Evolutionary conservation across 805 yeast genomes (phyloP).

Genomic region (Cyberlindnera mississippiensis): DNA sequence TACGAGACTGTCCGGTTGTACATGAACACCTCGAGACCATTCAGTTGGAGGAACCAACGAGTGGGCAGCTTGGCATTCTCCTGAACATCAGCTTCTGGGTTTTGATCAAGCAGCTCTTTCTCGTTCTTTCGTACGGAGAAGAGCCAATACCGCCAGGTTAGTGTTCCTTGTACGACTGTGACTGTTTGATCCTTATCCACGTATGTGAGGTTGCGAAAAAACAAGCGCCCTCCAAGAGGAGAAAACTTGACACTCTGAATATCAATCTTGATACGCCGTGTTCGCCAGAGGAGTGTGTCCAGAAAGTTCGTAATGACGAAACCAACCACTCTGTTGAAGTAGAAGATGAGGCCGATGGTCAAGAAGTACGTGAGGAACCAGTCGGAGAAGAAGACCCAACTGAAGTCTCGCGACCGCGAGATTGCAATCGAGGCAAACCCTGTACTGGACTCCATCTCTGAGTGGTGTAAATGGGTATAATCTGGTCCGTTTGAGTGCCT

Average conservation of each 20-base stretch:
- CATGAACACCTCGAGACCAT: slow-evolving; percentile 79
- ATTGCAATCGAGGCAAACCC: slow-evolving; percentile 32
- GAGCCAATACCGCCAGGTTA: slow-evolving; percentile 94
- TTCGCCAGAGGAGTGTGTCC: slow-evolving; percentile 60
- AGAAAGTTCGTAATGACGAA: slow-evolving; percentile 47
- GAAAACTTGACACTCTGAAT: slow-evolving; percentile 76
- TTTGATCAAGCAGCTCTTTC: slow-evolving; percentile 10
- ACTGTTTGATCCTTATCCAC: slow-evolving; percentile 72
- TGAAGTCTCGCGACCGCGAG: slow-evolving; percentile 30
- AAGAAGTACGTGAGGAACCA: slow-evolving; percentile 71
- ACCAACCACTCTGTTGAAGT: slow-evolving; percentile 71
- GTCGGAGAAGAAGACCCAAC: slow-evolving; percentile 80
- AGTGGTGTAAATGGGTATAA: no score
- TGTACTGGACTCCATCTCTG: slow-evolving; percentile 25
- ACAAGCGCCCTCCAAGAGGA: slow-evolving; percentile 75
- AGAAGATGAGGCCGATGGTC: slow-evolving; percentile 63
- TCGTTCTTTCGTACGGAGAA: slow-evolving; percentile 32
- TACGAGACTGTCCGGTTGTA: slow-evolving; percentile 80
- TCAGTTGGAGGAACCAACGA: slow-evolving; percentile 52
- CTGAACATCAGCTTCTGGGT: slow-evolving; percentile 20
- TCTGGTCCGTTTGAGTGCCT: no score
- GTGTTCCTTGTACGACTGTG: slow-evolving; percentile 62
- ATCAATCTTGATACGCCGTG: slow-evolving; percentile 51
- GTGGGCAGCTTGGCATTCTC: slow-evolving; percentile 51
- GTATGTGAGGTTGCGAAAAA: slow-evolving; percentile 70